phyloP scores from a whole-genome alignment of 1,284 basidiomycete genomes.

The Vanrija sp. region DNA sequence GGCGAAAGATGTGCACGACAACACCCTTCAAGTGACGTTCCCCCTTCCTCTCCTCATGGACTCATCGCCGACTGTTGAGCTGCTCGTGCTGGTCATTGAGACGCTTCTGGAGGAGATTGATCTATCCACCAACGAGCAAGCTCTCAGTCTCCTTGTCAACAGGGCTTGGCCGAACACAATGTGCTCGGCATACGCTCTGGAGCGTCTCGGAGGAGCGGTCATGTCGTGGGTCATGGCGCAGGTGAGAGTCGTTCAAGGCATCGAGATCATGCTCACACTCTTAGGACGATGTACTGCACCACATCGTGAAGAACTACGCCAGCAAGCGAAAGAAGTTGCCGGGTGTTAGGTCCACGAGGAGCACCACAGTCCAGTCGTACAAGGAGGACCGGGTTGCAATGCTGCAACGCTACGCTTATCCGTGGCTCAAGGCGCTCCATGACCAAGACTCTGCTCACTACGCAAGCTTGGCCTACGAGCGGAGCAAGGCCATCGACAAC shows the following conservation, averaged over 20 bases:
- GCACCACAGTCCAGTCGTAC: conserved; percentile 51
- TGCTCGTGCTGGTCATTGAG: conserved; percentile 66
- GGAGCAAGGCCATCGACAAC: conserved; percentile 21
- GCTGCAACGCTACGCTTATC: conserved; percentile 55
- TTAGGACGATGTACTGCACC: conserved; percentile 37
- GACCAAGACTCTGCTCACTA: conserved; percentile 56
- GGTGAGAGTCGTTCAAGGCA: conserved; percentile 47
- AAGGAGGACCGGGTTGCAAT: conserved; percentile 62
- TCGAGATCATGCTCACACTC: conserved; percentile 19
- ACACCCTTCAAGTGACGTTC: conserved; percentile 45
- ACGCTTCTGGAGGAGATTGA: conserved; percentile 64
- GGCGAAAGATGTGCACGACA: not conserved
- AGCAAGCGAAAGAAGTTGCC: conserved; percentile 52
- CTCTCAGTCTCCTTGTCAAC: conserved; percentile 60
- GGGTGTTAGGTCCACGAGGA: conserved; percentile 57
- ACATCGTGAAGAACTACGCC: conserved; percentile 35
- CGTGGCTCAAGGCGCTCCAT: conserved; percentile 65
- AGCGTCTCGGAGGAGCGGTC: conserved; percentile 51
- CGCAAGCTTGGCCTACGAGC: conserved; percentile 37
- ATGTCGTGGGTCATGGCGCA: conserved; percentile 55
- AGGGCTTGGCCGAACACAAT: conserved; percentile 69
- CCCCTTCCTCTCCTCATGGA: conserved; percentile 67
- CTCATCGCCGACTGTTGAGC: conserved; percentile 65
- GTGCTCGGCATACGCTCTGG: conserved; percentile 61
- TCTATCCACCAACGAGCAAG: conserved; percentile 67